Percentiles rank a stretch among this genome's conserved stretches.
These are phyloP conservation scores for Suhomyces taliae DNA, from an alignment of 1,139 yeast species.

Conservation along the genomic window DNA sequence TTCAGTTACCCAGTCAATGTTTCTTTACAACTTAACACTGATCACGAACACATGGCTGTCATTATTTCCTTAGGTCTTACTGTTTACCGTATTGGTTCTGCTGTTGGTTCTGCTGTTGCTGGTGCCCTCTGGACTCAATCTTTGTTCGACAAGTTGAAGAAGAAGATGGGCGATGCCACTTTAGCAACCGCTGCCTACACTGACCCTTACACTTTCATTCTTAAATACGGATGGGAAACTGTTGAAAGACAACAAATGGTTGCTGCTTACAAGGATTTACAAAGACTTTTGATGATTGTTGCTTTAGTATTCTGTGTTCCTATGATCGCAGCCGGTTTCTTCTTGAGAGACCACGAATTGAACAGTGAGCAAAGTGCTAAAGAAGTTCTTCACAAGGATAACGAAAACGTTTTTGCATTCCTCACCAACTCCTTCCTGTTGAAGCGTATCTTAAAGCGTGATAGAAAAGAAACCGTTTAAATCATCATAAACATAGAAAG, in stretches of 20 bases:
- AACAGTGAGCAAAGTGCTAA: constrained; percentile 10
- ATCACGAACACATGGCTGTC: constrained; percentile 41
- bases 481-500: too few species aligned
- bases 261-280: constrained; percentile 34
- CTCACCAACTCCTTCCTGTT: not conserved
- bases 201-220: constrained; percentile 29
- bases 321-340: constrained; percentile 29
- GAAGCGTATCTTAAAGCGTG: not conserved
- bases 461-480: not conserved
- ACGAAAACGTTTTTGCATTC: constrained; percentile 1
- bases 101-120: constrained; percentile 36
- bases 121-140: constrained; percentile 43
- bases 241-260: constrained; percentile 33
- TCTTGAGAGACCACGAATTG: constrained; percentile 36
- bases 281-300: constrained; percentile 32
- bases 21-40: constrained; percentile 33
- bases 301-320: constrained; percentile 36
- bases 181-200: constrained; percentile 30
- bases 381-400: constrained; percentile 1
- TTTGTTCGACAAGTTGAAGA: constrained; percentile 20
- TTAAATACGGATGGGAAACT: constrained; percentile 32
- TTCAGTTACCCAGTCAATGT: constrained; percentile 37
- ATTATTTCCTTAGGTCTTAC: constrained; percentile 34
- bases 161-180: constrained; percentile 21
- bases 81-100: constrained; percentile 36